These are phyloP conservation scores for Barbatosphaeria neglecta DNA, from an alignment of 495 filamentous ascomycete species.

Conservation along the genomic window DNA sequence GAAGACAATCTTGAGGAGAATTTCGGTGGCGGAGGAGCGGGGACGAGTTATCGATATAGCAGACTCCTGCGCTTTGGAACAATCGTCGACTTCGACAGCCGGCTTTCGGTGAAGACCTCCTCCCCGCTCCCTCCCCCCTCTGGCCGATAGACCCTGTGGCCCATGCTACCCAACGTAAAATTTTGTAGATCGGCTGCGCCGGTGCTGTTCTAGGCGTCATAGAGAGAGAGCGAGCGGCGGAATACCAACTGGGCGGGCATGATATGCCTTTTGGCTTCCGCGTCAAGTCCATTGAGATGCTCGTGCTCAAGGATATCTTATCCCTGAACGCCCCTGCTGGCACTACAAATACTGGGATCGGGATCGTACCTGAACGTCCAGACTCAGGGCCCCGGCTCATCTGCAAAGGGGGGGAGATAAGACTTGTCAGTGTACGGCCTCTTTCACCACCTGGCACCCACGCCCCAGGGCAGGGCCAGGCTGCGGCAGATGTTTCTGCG, in stretches of 20 bases:
- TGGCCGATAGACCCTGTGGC: background rate
- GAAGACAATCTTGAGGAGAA: slow-evolving; percentile 35
- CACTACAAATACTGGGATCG: slow-evolving; percentile 76
- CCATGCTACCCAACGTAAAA: too few relatives aligned
- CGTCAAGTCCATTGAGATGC: slow-evolving; percentile 63
- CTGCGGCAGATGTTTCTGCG: slow-evolving; percentile 78
- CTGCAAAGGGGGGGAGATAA: slow-evolving; percentile 66
- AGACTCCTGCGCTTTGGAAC: slow-evolving; percentile 61
- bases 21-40: slow-evolving; percentile 23
- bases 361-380: slow-evolving; percentile 80
- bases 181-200: slow-evolving; percentile 62
- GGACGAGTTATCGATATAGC: slow-evolving; percentile 38
- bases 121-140: background rate
- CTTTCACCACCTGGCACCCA: slow-evolving; percentile 65
- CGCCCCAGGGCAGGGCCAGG: slow-evolving; percentile 65
- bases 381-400: slow-evolving; percentile 61
- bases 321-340: slow-evolving; percentile 69
- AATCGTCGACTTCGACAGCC: slow-evolving; percentile 69
- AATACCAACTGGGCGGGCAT: slow-evolving; percentile 44
- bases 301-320: slow-evolving; percentile 66
- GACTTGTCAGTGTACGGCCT: slow-evolving; percentile 81
- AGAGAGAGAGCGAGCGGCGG: slow-evolving; percentile 53
- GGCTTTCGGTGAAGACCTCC: slow-evolving; percentile 23
- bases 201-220: slow-evolving; percentile 76
- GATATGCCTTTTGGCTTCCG: slow-evolving; percentile 39